Conservation (phyloP, 225 moss, liverwort and hornwort species). For the Pleurozium schreberi region DNA sequence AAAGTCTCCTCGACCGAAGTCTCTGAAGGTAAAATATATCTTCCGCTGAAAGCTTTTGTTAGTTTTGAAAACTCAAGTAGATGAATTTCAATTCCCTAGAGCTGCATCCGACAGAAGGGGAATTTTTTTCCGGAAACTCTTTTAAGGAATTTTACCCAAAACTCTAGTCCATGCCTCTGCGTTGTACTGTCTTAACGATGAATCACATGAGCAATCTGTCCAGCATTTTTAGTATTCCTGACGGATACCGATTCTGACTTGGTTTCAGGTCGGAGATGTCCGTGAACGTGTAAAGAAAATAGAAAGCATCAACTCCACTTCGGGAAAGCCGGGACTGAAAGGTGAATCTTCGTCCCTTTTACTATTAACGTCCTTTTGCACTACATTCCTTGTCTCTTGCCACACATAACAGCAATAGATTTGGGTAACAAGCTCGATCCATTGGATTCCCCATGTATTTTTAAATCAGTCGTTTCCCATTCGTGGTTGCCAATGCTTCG, state of each 20-base stretch:
- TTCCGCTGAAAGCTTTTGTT: background rate
- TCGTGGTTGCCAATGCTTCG: no score
- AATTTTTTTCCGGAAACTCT: no score
- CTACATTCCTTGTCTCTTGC: background rate
- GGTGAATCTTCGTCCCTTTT: background rate
- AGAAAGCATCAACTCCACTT: background rate
- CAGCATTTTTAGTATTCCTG: background rate
- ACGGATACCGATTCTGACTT: background rate
- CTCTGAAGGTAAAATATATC: background rate
- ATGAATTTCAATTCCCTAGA: no score
- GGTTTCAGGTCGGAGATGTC: background rate
- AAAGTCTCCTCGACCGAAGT: background rate
- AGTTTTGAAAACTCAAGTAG: no score
- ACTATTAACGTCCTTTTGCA: background rate
- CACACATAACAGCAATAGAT: background rate
- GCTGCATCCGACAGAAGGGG: background rate
- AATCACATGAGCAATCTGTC: background rate
- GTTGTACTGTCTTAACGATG: background rate
- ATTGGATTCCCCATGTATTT: no score
- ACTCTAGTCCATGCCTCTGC: background rate
- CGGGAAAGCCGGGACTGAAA: conserved; percentile 1
- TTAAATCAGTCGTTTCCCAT: background rate
- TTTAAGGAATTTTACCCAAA: background rate
- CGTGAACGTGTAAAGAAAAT: background rate
- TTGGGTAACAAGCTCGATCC: background rate